These are phyloP conservation scores for Myxozyma melibiosi DNA, from an alignment of 805 yeast genomes.

Conservation along the genomic window DNA sequence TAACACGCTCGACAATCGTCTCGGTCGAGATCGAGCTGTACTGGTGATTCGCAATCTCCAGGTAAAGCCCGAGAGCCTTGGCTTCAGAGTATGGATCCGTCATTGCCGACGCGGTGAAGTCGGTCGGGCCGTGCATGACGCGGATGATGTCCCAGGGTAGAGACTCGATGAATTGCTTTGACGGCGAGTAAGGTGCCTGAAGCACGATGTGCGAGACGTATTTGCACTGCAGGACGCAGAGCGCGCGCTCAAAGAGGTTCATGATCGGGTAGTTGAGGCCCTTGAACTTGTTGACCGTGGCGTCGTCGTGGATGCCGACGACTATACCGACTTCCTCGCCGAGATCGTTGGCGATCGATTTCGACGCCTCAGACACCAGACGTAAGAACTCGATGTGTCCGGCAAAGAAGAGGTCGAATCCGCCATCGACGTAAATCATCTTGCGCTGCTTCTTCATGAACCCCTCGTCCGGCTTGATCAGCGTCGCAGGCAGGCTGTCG, in stretches of 20 bases:
- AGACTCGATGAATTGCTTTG: conserved; percentile 44
- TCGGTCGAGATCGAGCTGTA: conserved; percentile 67
- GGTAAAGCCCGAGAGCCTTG: conserved; percentile 44
- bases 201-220: conserved; percentile 57
- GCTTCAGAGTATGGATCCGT: conserved; percentile 47
- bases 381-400: conserved; percentile 82
- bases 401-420: conserved; percentile 89
- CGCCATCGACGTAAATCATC: conserved; percentile 70
- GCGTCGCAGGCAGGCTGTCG: conserved; percentile 38
- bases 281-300: conserved; percentile 54
- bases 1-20: conserved; percentile 74
- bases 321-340: conserved; percentile 46
- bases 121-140: conserved; percentile 56
- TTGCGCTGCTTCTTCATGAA: conserved; percentile 14
- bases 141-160: conserved; percentile 45
- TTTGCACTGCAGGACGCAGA: conserved; percentile 85
- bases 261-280: conserved; percentile 78
- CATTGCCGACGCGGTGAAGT: not conserved
- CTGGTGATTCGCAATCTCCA: conserved; percentile 54
- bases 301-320: conserved; percentile 70
- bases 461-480: conserved; percentile 32
- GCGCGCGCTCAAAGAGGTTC: conserved; percentile 81
- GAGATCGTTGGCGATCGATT: conserved; percentile 43
- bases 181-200: conserved; percentile 64
- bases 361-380: conserved; percentile 48